Percentiles rank a stretch among this genome's conserved stretches.
Conservation (phyloP, 768 basidiomycete species). For the Daedalea quercina region DNA sequence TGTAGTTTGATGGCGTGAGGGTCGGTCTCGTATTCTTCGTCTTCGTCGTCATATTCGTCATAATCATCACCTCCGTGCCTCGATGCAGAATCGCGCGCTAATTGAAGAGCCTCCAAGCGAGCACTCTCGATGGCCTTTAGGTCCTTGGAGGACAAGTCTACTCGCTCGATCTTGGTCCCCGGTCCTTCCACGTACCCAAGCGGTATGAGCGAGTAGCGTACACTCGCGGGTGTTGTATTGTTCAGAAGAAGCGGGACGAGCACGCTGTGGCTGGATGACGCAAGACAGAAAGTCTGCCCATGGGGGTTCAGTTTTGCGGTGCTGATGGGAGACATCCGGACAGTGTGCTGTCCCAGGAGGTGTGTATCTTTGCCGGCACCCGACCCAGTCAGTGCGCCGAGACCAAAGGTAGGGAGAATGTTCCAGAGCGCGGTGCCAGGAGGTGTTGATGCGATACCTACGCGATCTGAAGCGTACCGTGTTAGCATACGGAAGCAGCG, state of each 20-base stretch:
- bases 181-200: slow-evolving; percentile 43
- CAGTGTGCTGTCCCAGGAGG: slow-evolving; percentile 81
- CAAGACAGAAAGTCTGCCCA: slow-evolving; percentile 66
- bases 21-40: slow-evolving; percentile 16
- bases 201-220: slow-evolving; percentile 71
- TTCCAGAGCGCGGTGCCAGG: slow-evolving; percentile 40
- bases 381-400: slow-evolving; percentile 42
- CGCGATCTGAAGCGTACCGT: slow-evolving; percentile 8
- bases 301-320: slow-evolving; percentile 87
- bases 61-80: slow-evolving; percentile 38
- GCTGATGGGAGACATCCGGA: slow-evolving; percentile 89
- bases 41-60: slow-evolving; percentile 67
- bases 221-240: slow-evolving; percentile 69
- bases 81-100: slow-evolving; percentile 31
- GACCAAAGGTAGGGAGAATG: slow-evolving; percentile 40
- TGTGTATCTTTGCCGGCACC: slow-evolving; percentile 43
- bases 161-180: slow-evolving; percentile 40
- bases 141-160: slow-evolving; percentile 57
- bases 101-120: slow-evolving; percentile 45
- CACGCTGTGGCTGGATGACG: slow-evolving; percentile 43
- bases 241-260: slow-evolving; percentile 85
- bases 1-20: slow-evolving; percentile 36
- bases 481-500: slow-evolving; percentile 5
- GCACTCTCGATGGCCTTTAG: slow-evolving; percentile 60
- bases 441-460: slow-evolving; percentile 11